Base-by-base conservation (phyloP, 371 early-diverging fungal species). In the Mucor ambiguus region DNA sequence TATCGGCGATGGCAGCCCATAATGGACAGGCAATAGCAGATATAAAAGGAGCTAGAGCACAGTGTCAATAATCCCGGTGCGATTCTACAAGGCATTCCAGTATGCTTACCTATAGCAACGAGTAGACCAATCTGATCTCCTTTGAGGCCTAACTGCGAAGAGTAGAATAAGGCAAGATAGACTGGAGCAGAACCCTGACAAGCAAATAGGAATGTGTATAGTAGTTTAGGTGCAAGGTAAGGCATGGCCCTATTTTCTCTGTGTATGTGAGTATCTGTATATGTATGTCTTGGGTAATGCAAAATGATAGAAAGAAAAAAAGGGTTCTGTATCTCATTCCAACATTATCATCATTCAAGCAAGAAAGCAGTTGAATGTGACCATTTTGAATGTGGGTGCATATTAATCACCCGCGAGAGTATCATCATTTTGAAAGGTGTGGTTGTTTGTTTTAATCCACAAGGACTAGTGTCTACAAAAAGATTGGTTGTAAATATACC, bases 111-210 rank as follows among this genome's bases (percentile, higher is more conserved):
- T 49, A 83, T 83, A 20, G 84, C 84, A 16, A 81, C 81, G 1
- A 83, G 70, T 32, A 83, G 49, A 20, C 84, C 84, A 66, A 83
- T 83, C 44, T 81, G 84, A 69, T 81, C 78, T 71, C 81, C 72
- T 55, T 81, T 81, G 7, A 83, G 70, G 2, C 81, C 80, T 30
- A 83, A 68, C 46, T 79, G 78, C 7, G 78, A 79, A 10, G 78
- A 75, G 64, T 83, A 83, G 60, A 81, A 83, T 30, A 83, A 59
- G 26, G 78, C 75, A 33, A 83, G 74, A 66, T 81, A 83, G 18
- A 81, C 79, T 24, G 84, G 81, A 5, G 81, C 81, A 14, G 84
- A 81, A 35, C 84, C 84, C 75, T 83, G 81, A 66, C 84, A 81
- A 68, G 84, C 81, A 62, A 83, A 79, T 52, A 83, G 56, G 49